Conservation (phyloP, 176 grass and related monocot species). For the Microstegium vimineum region DNA sequence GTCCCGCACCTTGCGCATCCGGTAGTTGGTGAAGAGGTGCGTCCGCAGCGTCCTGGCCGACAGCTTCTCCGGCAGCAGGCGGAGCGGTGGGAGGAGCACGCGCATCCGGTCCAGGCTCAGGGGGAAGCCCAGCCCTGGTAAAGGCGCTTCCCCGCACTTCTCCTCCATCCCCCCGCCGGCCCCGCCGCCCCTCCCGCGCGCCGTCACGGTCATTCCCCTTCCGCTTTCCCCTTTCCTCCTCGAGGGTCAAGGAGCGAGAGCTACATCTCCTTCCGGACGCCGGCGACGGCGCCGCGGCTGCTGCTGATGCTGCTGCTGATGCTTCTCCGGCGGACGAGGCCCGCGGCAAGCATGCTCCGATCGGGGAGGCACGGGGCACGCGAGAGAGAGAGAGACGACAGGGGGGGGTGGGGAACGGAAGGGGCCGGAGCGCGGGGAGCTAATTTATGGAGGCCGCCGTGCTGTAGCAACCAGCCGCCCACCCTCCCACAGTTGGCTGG, state of each 20-base stretch:
- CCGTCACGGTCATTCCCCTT: not conserved
- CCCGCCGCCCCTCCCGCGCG: not conserved
- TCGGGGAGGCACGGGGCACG: not conserved
- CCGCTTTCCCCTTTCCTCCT: not conserved
- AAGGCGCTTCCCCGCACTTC: not conserved
- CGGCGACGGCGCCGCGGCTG: not conserved
- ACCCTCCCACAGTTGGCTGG: not conserved
- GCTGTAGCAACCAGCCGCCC: conserved; percentile 1
- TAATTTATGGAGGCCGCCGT: conserved; percentile 19
- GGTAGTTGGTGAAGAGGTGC: conserved; percentile 50
- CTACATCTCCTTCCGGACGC: conserved; percentile 14
- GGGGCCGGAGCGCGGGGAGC: not conserved
- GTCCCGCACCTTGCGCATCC: conserved; percentile 40
- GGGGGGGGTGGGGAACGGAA: not conserved
- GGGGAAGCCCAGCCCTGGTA: conserved; percentile 35
- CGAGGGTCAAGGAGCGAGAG: not conserved
- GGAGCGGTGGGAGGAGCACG: not conserved
- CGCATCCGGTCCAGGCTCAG: conserved; percentile 31
- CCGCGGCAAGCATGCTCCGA: conserved; percentile 8
- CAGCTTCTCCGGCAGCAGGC: conserved; percentile 56
- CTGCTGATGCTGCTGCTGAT: not conserved
- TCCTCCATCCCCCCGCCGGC: conserved; percentile 19
- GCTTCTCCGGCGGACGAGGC: not conserved
- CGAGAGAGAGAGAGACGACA: too few relatives aligned
- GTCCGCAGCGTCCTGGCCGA: conserved; percentile 35